phyloP scores from a whole-genome alignment of 441 rosid species.

The Populus hybrid region DNA sequence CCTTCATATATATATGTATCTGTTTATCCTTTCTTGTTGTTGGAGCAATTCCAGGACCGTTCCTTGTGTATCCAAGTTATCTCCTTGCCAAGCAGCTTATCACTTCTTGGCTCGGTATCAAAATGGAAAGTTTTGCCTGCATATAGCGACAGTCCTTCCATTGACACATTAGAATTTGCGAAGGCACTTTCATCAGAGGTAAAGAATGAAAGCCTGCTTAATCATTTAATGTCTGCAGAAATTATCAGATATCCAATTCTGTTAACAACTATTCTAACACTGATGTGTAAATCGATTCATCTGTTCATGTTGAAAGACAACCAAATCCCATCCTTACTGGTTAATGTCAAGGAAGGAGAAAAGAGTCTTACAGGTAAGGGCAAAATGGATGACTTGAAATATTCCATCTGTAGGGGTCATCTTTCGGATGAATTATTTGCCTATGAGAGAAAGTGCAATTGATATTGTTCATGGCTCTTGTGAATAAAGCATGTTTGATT shows the following conservation, averaged over 20 bases:
- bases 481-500: not conserved
- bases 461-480: not conserved
- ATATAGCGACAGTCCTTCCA: constrained; percentile 23
- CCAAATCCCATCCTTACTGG: constrained; percentile 25
- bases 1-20: not conserved
- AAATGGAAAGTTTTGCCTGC: constrained; percentile 36
- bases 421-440: not conserved
- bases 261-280: not conserved
- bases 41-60: constrained; percentile 33
- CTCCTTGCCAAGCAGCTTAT: constrained; percentile 41
- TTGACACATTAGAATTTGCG: constrained; percentile 33
- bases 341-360: constrained; percentile 21
- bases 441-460: not conserved
- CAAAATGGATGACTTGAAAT: not conserved
- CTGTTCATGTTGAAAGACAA: constrained; percentile 22
- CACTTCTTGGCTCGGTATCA: constrained; percentile 44
- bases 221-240: not conserved
- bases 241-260: not conserved
- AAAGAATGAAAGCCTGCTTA: not conserved
- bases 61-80: constrained; percentile 35
- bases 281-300: not conserved
- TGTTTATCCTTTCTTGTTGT: not conserved
- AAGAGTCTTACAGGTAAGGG: constrained; percentile 18
- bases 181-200: constrained; percentile 35
- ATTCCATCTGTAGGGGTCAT: not conserved